A percentile compares a stretch with the other conserved stretches of the same genome.
Conservation (phyloP, 192 early-diverging fungal genomes). For the Backusella tuberculispora region DNA sequence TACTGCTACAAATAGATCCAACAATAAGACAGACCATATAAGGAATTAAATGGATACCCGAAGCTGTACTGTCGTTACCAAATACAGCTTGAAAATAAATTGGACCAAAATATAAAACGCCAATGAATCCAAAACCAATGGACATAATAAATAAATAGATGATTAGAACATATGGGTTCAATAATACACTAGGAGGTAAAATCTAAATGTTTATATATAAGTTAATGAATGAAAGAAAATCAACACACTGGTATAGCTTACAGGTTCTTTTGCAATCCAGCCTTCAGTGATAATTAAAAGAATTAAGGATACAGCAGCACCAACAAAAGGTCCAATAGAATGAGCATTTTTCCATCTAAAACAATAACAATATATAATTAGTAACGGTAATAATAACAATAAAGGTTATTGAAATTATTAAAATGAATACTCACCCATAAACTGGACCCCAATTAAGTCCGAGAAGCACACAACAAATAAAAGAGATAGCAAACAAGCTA, state of each 20-base stretch:
- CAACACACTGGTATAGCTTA: slow-evolving; percentile 30
- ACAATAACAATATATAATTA: not conserved
- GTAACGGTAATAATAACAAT: too few species aligned
- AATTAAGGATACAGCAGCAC: slow-evolving; percentile 34
- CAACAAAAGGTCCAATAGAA: slow-evolving; percentile 59
- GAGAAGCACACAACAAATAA: slow-evolving; percentile 58
- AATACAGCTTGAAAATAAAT: slow-evolving; percentile 67
- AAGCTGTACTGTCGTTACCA: slow-evolving; percentile 50
- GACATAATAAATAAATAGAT: slow-evolving; percentile 51
- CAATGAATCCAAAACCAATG: slow-evolving; percentile 62
- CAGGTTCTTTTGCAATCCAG: slow-evolving; percentile 59
- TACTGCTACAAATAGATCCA: slow-evolving; percentile 56
- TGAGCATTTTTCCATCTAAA: slow-evolving; percentile 58
- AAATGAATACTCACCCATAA: slow-evolving; percentile 41
- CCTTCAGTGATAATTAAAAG: slow-evolving; percentile 57
- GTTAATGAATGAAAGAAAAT: not conserved
- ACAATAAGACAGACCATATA: slow-evolving; percentile 58
- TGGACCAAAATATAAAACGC: slow-evolving; percentile 67
- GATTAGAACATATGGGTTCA: slow-evolving; percentile 49
- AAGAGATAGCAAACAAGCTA: slow-evolving; percentile 50
- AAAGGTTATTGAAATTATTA: not conserved
- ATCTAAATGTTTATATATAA: slow-evolving; percentile 32
- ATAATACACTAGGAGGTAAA: slow-evolving; percentile 35
- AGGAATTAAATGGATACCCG: slow-evolving; percentile 68
- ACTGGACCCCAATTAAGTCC: slow-evolving; percentile 65